Conservation (phyloP, 371 early-diverging fungal genomes). For the Dichotomocladium elegans region DNA sequence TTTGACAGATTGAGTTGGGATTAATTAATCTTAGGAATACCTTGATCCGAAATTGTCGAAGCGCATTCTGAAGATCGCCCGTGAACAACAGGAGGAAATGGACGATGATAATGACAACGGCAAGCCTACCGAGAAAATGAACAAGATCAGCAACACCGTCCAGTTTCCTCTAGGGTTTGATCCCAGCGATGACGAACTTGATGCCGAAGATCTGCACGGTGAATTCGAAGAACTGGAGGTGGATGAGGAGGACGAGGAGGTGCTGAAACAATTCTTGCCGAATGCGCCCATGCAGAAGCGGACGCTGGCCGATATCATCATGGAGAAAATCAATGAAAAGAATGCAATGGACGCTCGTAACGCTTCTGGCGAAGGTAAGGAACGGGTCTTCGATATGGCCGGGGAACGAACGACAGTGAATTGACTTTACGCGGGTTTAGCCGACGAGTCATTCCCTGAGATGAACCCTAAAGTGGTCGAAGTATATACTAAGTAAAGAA, state of each 20-base stretch:
- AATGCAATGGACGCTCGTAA: slow-evolving; percentile 44
- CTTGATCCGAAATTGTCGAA: slow-evolving; percentile 88
- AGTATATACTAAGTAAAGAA: slow-evolving; percentile 85
- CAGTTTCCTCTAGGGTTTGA: slow-evolving; percentile 37
- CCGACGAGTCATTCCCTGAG: slow-evolving; percentile 44
- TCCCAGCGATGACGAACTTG: slow-evolving; percentile 49
- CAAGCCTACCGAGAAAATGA: background rate
- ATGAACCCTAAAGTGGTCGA: slow-evolving; percentile 90
- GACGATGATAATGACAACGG: no score
- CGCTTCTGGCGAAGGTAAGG: slow-evolving; percentile 16
- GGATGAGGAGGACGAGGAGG: slow-evolving; percentile 71
- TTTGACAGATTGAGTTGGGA: slow-evolving; percentile 1
- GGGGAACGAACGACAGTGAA: slow-evolving; percentile 15
- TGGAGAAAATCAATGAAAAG: slow-evolving; percentile 86
- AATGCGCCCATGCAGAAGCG: slow-evolving; percentile 76
- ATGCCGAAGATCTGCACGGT: slow-evolving; percentile 54
- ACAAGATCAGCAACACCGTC: background rate
- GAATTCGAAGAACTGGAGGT: slow-evolving; percentile 61
- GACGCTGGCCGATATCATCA: slow-evolving; percentile 91
- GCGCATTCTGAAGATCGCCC: slow-evolving; percentile 84
- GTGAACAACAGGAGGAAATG: slow-evolving; percentile 91
- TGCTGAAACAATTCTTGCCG: slow-evolving; percentile 87
- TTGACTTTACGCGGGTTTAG: slow-evolving; percentile 17
- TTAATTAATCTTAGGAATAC: slow-evolving; percentile 46
- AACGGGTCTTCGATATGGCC: slow-evolving; percentile 12